Percentiles rank a stretch among this genome's conserved stretches.
Conservation (phyloP, 2,329 filamentous ascomycete species). For the Exophiala aquamarina region DNA sequence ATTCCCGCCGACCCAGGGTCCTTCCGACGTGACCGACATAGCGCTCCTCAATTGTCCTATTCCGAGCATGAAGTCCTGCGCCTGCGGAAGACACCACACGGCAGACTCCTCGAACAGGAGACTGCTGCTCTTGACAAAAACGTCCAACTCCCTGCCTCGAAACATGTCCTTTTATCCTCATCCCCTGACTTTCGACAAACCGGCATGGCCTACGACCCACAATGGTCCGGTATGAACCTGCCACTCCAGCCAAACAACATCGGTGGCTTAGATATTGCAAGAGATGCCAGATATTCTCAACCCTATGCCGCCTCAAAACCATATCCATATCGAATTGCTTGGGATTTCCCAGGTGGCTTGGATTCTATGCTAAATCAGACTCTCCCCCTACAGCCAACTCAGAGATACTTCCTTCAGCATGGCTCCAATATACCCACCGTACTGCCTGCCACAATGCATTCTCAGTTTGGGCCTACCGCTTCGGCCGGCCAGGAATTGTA, state of each 20-base stretch:
- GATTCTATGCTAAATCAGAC: slow-evolving; percentile 64
- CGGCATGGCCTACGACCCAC: slow-evolving; percentile 28
- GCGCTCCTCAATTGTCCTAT: slow-evolving; percentile 21
- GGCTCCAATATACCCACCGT: slow-evolving; percentile 58
- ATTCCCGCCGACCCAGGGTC: slow-evolving; percentile 14
- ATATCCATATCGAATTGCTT: slow-evolving; percentile 23
- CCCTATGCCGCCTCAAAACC: slow-evolving; percentile 11
- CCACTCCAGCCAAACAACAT: slow-evolving; percentile 3
- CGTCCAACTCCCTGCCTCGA: slow-evolving; percentile 72
- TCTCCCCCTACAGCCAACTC: slow-evolving; percentile 41
- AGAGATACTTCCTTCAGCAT: slow-evolving; percentile 43
- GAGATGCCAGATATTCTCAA: slow-evolving; percentile 12
- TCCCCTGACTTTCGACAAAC: slow-evolving; percentile 35
- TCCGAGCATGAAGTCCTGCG: slow-evolving; percentile 65
- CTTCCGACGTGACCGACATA: slow-evolving; percentile 13
- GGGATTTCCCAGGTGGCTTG: slow-evolving; percentile 43
- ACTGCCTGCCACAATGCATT: slow-evolving; percentile 59
- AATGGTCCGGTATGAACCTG: slow-evolving; percentile 33
- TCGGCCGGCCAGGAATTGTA: slow-evolving; percentile 58
- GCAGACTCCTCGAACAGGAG: slow-evolving; percentile 88
- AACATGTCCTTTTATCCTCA: slow-evolving; percentile 76
- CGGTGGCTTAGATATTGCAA: slow-evolving; percentile 6
- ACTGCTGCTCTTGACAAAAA: slow-evolving; percentile 72
- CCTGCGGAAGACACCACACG: slow-evolving; percentile 87
- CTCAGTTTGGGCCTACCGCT: slow-evolving; percentile 58